Conservation (phyloP, 192 early-diverging fungal species). For the Rhizoclosmatium globosum region DNA sequence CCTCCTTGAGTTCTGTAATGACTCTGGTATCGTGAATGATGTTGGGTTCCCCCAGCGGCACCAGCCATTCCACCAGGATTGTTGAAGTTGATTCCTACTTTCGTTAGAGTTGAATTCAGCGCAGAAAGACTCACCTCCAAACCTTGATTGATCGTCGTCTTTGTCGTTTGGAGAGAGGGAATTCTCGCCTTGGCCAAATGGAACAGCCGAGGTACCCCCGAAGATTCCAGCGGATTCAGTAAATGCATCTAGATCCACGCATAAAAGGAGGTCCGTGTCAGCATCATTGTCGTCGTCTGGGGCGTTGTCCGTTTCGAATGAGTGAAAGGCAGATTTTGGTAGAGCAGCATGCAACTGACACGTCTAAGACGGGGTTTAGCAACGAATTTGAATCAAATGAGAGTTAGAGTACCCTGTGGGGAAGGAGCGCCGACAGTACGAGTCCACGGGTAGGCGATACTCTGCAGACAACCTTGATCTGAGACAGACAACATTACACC, state of each 20-base stretch:
- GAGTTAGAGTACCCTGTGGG: conserved; percentile 9
- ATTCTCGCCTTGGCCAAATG: not conserved
- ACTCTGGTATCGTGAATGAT: not conserved
- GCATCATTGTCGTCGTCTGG: not conserved
- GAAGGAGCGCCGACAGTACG: conserved; percentile 1
- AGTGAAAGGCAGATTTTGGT: not conserved
- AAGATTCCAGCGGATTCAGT: conserved; percentile 13
- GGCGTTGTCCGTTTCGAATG: not conserved
- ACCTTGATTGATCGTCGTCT: not conserved
- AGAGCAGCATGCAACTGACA: conserved; percentile 20
- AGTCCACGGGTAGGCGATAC: conserved; percentile 1
- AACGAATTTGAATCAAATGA: not conserved
- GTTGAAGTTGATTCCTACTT: not conserved
- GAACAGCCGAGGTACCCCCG: conserved; percentile 10
- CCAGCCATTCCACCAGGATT: not conserved
- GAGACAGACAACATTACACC: not conserved
- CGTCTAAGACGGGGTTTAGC: conserved; percentile 3
- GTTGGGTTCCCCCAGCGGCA: not conserved
- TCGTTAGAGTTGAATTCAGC: too few relatives aligned
- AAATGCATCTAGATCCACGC: conserved; percentile 19
- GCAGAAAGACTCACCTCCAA: too few relatives aligned
- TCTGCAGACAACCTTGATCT: conserved; percentile 8
- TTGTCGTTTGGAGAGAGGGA: not conserved
- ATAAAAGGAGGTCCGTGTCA: not conserved
- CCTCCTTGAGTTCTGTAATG: not conserved